Evolutionary conservation across 768 basidiomycete species (phyloP).

Genomic region (Kwoniella botswanensis): DNA sequence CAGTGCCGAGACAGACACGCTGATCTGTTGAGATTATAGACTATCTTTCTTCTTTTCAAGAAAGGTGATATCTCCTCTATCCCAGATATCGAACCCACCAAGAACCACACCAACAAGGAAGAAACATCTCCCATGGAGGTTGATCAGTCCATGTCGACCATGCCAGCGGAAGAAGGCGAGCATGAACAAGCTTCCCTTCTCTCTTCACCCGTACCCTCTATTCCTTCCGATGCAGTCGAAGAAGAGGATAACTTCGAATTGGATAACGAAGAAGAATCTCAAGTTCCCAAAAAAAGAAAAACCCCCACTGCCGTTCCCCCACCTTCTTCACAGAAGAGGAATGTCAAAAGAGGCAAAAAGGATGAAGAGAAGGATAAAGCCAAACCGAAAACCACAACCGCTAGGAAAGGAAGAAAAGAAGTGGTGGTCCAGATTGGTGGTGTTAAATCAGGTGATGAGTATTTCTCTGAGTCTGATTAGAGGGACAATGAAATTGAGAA

Average conservation of each 20-base stretch:
- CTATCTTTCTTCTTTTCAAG: constrained; percentile 36
- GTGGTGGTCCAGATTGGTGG: not conserved
- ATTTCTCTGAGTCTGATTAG: not conserved
- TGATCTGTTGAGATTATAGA: not conserved
- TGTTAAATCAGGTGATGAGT: not conserved
- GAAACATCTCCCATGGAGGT: not conserved
- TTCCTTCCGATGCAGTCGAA: not conserved
- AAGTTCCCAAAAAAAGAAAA: constrained; percentile 6
- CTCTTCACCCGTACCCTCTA: not conserved
- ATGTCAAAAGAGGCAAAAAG: not conserved
- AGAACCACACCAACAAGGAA: not conserved
- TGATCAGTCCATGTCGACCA: not conserved
- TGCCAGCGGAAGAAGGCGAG: not conserved
- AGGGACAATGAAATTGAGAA: too few species aligned
- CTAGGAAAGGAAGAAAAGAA: not conserved
- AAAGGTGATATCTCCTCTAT: constrained; percentile 12
- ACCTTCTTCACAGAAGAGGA: not conserved
- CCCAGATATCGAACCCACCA: not conserved
- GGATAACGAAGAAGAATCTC: constrained; percentile 17
- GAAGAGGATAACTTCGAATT: not conserved
- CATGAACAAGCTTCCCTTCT: not conserved
- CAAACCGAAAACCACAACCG: not conserved
- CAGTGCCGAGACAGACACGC: too few species aligned
- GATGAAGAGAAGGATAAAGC: not conserved
- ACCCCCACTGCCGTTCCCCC: not conserved